A percentile compares a stretch with the other conserved stretches of the same genome.
phyloP scores from a whole-genome alignment of 345 rosid species.

The Excoecaria cochinchinensis region DNA sequence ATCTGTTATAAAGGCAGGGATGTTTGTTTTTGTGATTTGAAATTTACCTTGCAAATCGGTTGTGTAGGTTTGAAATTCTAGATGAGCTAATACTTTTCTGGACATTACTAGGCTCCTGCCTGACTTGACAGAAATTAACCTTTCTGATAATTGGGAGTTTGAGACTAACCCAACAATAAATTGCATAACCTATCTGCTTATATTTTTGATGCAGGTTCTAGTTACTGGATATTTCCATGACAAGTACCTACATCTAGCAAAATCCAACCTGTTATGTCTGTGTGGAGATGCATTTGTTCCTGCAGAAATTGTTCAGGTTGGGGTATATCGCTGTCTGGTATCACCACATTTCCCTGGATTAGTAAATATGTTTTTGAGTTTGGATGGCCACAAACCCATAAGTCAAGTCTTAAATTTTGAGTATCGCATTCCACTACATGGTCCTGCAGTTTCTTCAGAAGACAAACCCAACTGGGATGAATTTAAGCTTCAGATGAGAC shows the following conservation, averaged over 20 bases:
- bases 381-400: constrained; percentile 75
- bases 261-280: constrained; percentile 60
- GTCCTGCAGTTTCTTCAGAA: constrained; percentile 37
- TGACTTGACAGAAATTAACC: neutral
- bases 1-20: neutral
- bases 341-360: constrained; percentile 64
- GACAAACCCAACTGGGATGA: constrained; percentile 63
- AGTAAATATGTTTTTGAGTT: constrained; percentile 64
- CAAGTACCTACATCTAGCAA: constrained; percentile 50
- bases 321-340: constrained; percentile 83
- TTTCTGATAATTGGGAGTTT: neutral
- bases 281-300: constrained; percentile 64
- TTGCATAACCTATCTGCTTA: neutral
- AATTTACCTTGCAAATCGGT: neutral
- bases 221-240: constrained; percentile 68
- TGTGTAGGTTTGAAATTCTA: neutral
- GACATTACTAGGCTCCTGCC: neutral
- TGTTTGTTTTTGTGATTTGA: neutral
- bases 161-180: neutral
- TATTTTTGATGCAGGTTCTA: constrained; percentile 49
- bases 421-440: constrained; percentile 46
- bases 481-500: constrained; percentile 72
- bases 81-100: neutral
- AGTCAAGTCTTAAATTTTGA: constrained; percentile 79
- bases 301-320: constrained; percentile 64